Conservation (phyloP, 2,329 filamentous ascomycete species). For the Emericellopsis cladophorae region DNA sequence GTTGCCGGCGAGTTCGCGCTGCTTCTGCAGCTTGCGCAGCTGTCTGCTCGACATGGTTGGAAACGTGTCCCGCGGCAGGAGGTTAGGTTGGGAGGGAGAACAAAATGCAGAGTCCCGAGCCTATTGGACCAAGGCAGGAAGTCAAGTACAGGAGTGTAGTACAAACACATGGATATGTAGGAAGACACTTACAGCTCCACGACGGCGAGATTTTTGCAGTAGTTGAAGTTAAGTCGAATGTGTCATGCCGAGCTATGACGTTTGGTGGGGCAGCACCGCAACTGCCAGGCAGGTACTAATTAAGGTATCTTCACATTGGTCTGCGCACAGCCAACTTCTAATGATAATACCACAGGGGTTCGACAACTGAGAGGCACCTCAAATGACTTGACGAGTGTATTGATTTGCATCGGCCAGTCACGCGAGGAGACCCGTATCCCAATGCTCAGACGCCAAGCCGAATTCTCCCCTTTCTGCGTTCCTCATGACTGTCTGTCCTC, state of each 20-base stretch:
- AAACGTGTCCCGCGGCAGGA: too few species aligned
- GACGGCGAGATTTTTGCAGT: neutral
- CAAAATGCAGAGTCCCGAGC: too few species aligned
- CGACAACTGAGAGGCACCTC: too few species aligned
- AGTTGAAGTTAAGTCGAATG: neutral
- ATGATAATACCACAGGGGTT: neutral
- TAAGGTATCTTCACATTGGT: neutral
- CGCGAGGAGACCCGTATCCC: neutral
- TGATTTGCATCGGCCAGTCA: too few species aligned
- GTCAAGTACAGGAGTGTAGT: too few species aligned
- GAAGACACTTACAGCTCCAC: too few species aligned
- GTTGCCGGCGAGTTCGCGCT: slow-evolving; percentile 23
- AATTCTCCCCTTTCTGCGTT: neutral
- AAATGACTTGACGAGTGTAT: too few species aligned
- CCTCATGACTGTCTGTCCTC: neutral
- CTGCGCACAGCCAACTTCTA: neutral
- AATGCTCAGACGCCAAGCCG: neutral
- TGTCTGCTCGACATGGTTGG: slow-evolving; percentile 36
- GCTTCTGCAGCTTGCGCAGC: slow-evolving; percentile 37
- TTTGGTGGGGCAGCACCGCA: slow-evolving; percentile 7
- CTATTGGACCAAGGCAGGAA: too few species aligned
- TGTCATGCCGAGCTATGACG: slow-evolving; percentile 9
- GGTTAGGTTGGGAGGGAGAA: too few species aligned
- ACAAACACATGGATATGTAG: too few species aligned
- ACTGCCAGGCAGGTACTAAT: neutral